Evolutionary conservation across 352 stramenopile species (phyloP), one percentile per base, ranked within the genome.

Genomic region (Globisporangium perplexum): DNA sequence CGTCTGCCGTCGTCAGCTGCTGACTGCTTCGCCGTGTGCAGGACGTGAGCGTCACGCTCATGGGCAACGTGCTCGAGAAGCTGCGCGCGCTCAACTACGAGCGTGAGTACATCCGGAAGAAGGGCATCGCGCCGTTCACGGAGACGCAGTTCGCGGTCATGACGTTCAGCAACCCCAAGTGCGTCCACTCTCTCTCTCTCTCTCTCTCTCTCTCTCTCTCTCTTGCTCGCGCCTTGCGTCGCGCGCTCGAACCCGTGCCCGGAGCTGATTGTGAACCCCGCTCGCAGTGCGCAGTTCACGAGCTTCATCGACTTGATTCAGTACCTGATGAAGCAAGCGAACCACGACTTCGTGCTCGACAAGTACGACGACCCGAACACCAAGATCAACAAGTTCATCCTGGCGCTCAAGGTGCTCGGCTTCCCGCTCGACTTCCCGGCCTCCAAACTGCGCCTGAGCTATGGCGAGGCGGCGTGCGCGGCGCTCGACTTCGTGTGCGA

Each of bases 281-380:
- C 10, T 3, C 4, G 17, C n/a, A 81, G 71, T 50, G 75, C 76
- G 18, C 83, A 93, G 62, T 89, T 92, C 55, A 91, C 88, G 59
- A 73, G 63, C 51, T 90, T 93, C 48, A 57, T 93, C 47, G 75
- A 90, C 38, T 65, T 93, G 20, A 69, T 86, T 22, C 69, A 71
- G 7, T 89, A 72, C 50, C 59, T 93, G 18, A 84, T 93, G 65
- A 88, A 89, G 54, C 70, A 82, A 41, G 82, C 72, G 61, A 68
- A 79, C 57, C 83, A 92, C 54, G 83, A 91, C 18, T 87, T 93
- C 53, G 69, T 75, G 23, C 74, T 93, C 42, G 83, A 93, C 74
- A 93, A 93, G 68, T 93, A 90, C 63, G 83, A 93, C 74, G 81
- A 93, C 66, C 77, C 82, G 30, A 89, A 86, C 65, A 90, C 83